These are phyloP conservation scores for Septoria linicola DNA, from an alignment of 2,329 filamentous ascomycete species.

Conservation along the genomic window DNA sequence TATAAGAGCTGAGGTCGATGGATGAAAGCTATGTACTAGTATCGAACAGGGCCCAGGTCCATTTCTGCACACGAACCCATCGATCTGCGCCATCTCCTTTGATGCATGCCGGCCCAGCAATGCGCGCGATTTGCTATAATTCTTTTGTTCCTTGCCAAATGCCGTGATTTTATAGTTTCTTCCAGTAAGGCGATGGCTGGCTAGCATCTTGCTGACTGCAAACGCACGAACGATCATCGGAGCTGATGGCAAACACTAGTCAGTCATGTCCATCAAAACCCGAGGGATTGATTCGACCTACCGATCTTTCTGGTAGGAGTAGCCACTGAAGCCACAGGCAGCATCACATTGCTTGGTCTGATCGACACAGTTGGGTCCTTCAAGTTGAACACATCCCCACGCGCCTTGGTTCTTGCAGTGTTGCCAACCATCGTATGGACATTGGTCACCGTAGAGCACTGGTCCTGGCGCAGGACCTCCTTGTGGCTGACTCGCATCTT, in stretches of 20 bases:
- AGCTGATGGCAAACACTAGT: background rate
- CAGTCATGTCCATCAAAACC: background rate
- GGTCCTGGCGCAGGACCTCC: background rate
- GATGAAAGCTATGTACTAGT: no score
- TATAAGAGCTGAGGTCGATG: no score
- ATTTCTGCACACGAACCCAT: no score
- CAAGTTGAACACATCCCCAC: slow-evolving; percentile 11
- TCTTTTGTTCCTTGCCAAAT: no score
- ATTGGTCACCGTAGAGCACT: background rate
- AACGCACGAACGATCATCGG: slow-evolving; percentile 7
- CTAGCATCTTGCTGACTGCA: slow-evolving; percentile 11
- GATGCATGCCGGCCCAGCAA: no score
- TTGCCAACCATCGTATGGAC: background rate
- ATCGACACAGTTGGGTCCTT: slow-evolving; percentile 10
- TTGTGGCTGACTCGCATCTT: slow-evolving; percentile 7
- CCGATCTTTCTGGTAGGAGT: slow-evolving; percentile 11
- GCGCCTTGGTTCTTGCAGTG: slow-evolving; percentile 1
- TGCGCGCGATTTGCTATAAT: no score
- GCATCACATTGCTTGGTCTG: slow-evolving; percentile 11
- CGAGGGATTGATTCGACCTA: background rate
- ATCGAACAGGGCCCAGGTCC: no score
- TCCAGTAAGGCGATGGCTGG: background rate
- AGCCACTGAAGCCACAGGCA: background rate
- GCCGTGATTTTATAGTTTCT: no score
- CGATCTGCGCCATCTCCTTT: no score